phyloP scores from a whole-genome alignment of 495 filamentous ascomycete genomes.

The Lichenothelia convexa region DNA sequence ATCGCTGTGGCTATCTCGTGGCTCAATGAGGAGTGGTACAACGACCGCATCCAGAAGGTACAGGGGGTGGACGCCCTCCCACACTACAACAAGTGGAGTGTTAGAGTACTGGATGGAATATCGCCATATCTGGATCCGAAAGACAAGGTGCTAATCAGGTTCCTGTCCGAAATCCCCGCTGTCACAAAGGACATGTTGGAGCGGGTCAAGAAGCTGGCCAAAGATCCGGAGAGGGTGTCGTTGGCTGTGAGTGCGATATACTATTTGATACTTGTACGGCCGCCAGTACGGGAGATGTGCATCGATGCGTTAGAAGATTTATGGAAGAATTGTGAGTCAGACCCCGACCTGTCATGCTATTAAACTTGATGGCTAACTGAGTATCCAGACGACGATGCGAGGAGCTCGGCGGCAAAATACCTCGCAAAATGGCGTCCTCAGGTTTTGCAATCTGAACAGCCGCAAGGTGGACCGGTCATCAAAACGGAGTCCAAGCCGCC shows the following conservation, averaged over 20 bases:
- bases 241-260: slow-evolving; percentile 30
- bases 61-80: slow-evolving; percentile 25
- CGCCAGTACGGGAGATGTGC: slow-evolving; percentile 63
- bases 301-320: slow-evolving; percentile 72
- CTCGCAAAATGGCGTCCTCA: slow-evolving; percentile 31
- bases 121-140: slow-evolving; percentile 68
- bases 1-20: slow-evolving; percentile 77
- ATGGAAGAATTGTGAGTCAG: slow-evolving; percentile 57
- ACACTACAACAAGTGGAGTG: slow-evolving; percentile 65
- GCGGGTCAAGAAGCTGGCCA: slow-evolving; percentile 61
- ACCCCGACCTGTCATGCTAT: neutral
- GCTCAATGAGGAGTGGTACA: slow-evolving; percentile 97
- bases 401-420: slow-evolving; percentile 24
- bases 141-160: slow-evolving; percentile 75
- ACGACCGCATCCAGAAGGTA: slow-evolving; percentile 46
- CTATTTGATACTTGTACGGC: slow-evolving; percentile 72
- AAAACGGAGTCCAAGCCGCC: no score
- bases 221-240: slow-evolving; percentile 65
- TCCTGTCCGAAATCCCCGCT: slow-evolving; percentile 80
- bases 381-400: slow-evolving; percentile 28
- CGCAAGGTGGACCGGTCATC: no score
- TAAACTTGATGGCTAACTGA: slow-evolving; percentile 2
- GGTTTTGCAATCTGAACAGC: slow-evolving; percentile 25
- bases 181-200: slow-evolving; percentile 50
- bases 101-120: slow-evolving; percentile 71